Conservation (phyloP, 192 early-diverging fungal genomes). For the Umbelopsis vinacea region DNA sequence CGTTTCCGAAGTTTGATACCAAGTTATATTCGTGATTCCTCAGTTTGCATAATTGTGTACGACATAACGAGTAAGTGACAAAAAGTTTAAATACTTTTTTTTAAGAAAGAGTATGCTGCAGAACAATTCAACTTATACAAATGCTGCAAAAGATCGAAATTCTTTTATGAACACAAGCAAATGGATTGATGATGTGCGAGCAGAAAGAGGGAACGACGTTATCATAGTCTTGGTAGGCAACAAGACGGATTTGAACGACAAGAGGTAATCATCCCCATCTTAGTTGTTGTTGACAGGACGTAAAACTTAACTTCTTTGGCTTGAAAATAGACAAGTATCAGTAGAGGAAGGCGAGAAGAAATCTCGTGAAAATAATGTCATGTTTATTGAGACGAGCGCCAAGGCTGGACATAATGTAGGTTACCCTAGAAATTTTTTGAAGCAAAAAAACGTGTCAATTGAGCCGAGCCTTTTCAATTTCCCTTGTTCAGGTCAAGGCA, state of each 20-base stretch:
- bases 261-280: constrained; percentile 55
- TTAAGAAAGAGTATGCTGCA: neutral
- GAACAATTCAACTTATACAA: neutral
- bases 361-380: constrained; percentile 92
- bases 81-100: neutral
- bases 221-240: constrained; percentile 97
- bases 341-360: constrained; percentile 98
- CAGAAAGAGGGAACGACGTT: constrained; percentile 96
- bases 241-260: constrained; percentile 96
- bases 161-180: constrained; percentile 96
- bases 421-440: neutral
- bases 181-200: constrained; percentile 98
- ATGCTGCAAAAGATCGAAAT: constrained; percentile 71
- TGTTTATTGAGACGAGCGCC: constrained; percentile 99
- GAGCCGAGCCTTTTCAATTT: neutral
- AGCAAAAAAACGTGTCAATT: neutral
- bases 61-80: constrained; percentile 87
- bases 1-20: constrained; percentile 97
- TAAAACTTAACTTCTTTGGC: neutral
- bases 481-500: constrained; percentile 78
- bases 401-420: constrained; percentile 98
- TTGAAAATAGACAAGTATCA: constrained; percentile 77
- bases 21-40: constrained; percentile 97
- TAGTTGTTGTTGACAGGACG: too few relatives aligned
- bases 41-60: constrained; percentile 96